A percentile compares a stretch with the other conserved stretches of the same genome.
phyloP scores from a whole-genome alignment of 1,139 yeast species.

The Blastobotrys aristatus region DNA sequence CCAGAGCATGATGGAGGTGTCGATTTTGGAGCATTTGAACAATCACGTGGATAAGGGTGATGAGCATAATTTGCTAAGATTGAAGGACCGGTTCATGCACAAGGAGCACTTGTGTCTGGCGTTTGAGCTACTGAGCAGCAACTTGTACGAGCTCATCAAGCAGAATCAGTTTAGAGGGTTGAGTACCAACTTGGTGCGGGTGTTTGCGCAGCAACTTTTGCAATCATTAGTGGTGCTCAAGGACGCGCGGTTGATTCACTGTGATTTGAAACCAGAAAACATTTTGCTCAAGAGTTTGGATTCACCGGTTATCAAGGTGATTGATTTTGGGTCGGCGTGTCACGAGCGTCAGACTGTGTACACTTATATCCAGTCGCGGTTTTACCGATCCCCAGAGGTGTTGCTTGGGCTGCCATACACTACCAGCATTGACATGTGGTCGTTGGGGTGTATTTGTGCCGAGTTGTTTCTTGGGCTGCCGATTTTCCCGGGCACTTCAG shows the following conservation, averaged over 20 bases:
- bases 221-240: slow-evolving; percentile 78
- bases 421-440: slow-evolving; percentile 97
- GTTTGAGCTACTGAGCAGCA: slow-evolving; percentile 82
- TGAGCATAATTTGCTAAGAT: slow-evolving; percentile 67
- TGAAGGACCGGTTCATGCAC: slow-evolving; percentile 87
- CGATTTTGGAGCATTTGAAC: slow-evolving; percentile 75
- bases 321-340: slow-evolving; percentile 97
- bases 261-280: slow-evolving; percentile 96
- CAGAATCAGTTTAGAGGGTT: slow-evolving; percentile 94
- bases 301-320: slow-evolving; percentile 82
- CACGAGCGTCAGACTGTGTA: slow-evolving; percentile 85
- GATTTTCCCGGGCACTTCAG: slow-evolving; percentile 91
- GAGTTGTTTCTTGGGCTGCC: slow-evolving; percentile 92
- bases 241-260: slow-evolving; percentile 81
- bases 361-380: slow-evolving; percentile 92
- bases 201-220: slow-evolving; percentile 71
- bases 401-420: slow-evolving; percentile 82
- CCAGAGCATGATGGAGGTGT: slow-evolving; percentile 88
- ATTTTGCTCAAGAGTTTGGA: slow-evolving; percentile 77
- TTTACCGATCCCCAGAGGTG: slow-evolving; percentile 95
- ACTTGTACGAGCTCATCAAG: slow-evolving; percentile 82
- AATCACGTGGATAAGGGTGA: slow-evolving; percentile 63
- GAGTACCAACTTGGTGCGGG: slow-evolving; percentile 71
- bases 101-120: slow-evolving; percentile 90
- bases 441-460: slow-evolving; percentile 93